Base-by-base conservation (phyloP, 768 basidiomycete genomes). In the Hortiboletus flavorubellus region DNA sequence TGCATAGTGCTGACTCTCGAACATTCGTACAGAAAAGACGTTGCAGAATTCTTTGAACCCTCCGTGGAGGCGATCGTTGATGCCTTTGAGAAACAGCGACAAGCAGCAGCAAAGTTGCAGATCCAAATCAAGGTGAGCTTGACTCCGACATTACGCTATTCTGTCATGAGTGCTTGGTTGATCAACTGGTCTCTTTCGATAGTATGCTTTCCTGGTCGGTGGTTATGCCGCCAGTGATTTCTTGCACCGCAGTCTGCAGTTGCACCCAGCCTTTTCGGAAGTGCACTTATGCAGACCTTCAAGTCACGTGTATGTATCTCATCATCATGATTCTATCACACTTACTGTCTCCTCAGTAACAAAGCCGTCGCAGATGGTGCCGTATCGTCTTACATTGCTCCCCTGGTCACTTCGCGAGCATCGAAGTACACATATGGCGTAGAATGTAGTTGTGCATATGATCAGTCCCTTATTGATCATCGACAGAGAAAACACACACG, bases 181-280 rank as follows among this genome's bases (percentile, higher is more conserved):
- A 26, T 26, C 26, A 26, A 51, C 26, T 37, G 12, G n/a, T 15
- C 9, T n/a, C 16, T 34, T 10, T 37, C 15, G 5, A 23, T 33
- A 70, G 69, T 45, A 70, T 26, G 71, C 78, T n/a, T 74, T 79
- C 41, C 72, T 85, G 1, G 78, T 82, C 3, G 80, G 80, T 1
- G 79, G 79, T 0, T 81, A 80, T 57, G 74, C 76, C 1, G 75
- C 78, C 7, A 80, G 72, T 49, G 74, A 76, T 42, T 80, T 72
- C 68, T 62, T 82, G 15, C 79, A 74, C 45, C 55, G 61, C 9
- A 65, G 70, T 40, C 73, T 84, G 14, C 73, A 74, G 18, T 59
- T 65, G 16, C 61, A 68, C 2, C 29, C 51, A 10, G 30, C 38
- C 26, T 53, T 53, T 33, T 53, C 38, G 37, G 37, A 53, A 4